Evolutionary conservation across 163 green algal genomes (phyloP).

Genomic region (Botryococcus braunii): DNA sequence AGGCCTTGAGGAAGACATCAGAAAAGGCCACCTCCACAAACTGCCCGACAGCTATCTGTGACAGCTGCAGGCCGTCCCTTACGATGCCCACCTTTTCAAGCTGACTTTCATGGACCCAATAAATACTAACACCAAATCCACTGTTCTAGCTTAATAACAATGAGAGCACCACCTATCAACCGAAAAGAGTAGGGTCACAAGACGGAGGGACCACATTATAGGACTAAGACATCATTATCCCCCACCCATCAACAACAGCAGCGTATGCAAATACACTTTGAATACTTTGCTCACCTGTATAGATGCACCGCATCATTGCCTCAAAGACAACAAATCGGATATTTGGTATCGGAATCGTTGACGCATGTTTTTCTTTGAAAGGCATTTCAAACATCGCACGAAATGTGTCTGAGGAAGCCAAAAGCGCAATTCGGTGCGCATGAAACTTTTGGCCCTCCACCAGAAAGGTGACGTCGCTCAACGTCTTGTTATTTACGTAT

Average conservation of each 20-base stretch:
- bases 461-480: slow-evolving; percentile 89
- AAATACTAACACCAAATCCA: too few relatives aligned
- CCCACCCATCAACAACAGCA: background rate
- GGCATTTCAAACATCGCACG: slow-evolving; percentile 79
- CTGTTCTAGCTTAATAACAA: too few relatives aligned
- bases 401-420: slow-evolving; percentile 83
- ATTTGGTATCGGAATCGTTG: slow-evolving; percentile 89
- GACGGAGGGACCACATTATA: background rate
- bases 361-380: slow-evolving; percentile 77
- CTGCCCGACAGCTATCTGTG: too few relatives aligned
- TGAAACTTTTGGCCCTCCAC: slow-evolving; percentile 84
- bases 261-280: too few relatives aligned
- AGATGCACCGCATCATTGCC: slow-evolving; percentile 90
- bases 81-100: too few relatives aligned
- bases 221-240: background rate
- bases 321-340: slow-evolving; percentile 79
- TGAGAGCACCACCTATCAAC: too few relatives aligned
- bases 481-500: slow-evolving; percentile 86
- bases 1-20: too few relatives aligned
- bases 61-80: too few relatives aligned
- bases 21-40: too few relatives aligned
- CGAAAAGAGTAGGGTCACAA: background rate
- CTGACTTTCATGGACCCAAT: too few relatives aligned
- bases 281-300: slow-evolving; percentile 73
- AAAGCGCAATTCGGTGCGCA: slow-evolving; percentile 76